These are phyloP conservation scores for Thymus mandschuricus DNA, from an alignment of 257 asterid genomes.

Conservation along the genomic window DNA sequence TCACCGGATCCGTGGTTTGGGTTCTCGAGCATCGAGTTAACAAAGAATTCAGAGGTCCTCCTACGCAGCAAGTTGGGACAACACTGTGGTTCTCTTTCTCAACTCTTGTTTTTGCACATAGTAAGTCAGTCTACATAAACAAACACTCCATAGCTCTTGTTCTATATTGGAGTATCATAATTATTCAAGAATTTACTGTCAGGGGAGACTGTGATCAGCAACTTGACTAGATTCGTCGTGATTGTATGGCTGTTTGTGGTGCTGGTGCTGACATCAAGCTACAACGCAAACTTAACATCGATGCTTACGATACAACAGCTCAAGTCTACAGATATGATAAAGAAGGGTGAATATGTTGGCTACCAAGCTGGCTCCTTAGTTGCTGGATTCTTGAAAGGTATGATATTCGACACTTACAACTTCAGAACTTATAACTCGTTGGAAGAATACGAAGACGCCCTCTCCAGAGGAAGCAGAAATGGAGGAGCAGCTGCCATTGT, in stretches of 20 bases:
- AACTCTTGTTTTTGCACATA: constrained; percentile 54
- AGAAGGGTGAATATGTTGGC: constrained; percentile 43
- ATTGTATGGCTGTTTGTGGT: constrained; percentile 60
- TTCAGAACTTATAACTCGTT: neutral
- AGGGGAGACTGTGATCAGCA: constrained; percentile 56
- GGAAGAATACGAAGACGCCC: neutral
- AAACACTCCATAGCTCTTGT: neutral
- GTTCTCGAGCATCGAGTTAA: constrained; percentile 55
- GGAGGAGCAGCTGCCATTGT: constrained; percentile 10
- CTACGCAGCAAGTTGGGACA: constrained; percentile 49
- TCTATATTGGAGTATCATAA: too few species aligned
- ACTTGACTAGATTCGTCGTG: constrained; percentile 53
- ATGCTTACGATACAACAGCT: constrained; percentile 62
- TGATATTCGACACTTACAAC: neutral
- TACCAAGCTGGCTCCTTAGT: constrained; percentile 48
- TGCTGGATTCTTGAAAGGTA: neutral
- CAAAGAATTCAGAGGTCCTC: constrained; percentile 52
- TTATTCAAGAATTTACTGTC: neutral
- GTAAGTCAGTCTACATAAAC: constrained; percentile 40
- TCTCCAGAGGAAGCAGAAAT: neutral
- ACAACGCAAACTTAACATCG: constrained; percentile 59
- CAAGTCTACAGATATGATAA: constrained; percentile 43
- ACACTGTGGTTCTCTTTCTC: constrained; percentile 61
- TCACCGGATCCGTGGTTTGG: constrained; percentile 57
- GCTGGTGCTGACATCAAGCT: constrained; percentile 54